These are phyloP conservation scores for Barnettozyma pratensis DNA, from an alignment of 805 yeast genomes.

Conservation along the genomic window DNA sequence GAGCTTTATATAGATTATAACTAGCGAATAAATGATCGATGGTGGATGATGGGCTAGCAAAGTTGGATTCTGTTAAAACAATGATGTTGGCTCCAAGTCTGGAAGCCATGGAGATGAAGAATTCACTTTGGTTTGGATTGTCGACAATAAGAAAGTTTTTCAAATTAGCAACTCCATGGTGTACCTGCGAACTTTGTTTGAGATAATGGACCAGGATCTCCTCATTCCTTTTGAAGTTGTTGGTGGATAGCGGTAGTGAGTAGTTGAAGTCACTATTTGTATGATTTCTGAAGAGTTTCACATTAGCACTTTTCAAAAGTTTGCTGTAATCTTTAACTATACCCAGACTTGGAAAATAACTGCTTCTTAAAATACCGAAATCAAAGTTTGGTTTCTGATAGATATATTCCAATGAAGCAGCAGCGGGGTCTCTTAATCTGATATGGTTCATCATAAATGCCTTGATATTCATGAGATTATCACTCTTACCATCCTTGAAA, in stretches of 20 bases:
- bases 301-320: conserved; percentile 9
- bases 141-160: conserved; percentile 20
- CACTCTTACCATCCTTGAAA: conserved; percentile 7
- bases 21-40: conserved; percentile 9
- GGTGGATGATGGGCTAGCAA: conserved; percentile 16
- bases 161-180: conserved; percentile 2
- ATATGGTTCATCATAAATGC: conserved; percentile 5
- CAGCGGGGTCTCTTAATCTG: conserved; percentile 6
- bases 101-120: conserved; percentile 16
- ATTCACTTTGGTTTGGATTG: conserved; percentile 18
- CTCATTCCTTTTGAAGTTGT: conserved; percentile 9
- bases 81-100: conserved; percentile 16
- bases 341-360: conserved; percentile 18
- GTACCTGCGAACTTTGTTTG: conserved; percentile 6
- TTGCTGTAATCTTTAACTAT: conserved; percentile 7
- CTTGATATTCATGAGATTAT: conserved; percentile 3
- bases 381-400: conserved; percentile 6
- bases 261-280: conserved; percentile 8
- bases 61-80: conserved; percentile 16
- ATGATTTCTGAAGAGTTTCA: conserved; percentile 11
- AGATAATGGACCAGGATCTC: conserved; percentile 10
- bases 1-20: conserved; percentile 6
- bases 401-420: conserved; percentile 5
- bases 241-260: conserved; percentile 10
- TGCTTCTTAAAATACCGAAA: conserved; percentile 21